Base-by-base conservation (phyloP, 1,139 yeast species). In the Wickerhamomyces sp. region DNA sequence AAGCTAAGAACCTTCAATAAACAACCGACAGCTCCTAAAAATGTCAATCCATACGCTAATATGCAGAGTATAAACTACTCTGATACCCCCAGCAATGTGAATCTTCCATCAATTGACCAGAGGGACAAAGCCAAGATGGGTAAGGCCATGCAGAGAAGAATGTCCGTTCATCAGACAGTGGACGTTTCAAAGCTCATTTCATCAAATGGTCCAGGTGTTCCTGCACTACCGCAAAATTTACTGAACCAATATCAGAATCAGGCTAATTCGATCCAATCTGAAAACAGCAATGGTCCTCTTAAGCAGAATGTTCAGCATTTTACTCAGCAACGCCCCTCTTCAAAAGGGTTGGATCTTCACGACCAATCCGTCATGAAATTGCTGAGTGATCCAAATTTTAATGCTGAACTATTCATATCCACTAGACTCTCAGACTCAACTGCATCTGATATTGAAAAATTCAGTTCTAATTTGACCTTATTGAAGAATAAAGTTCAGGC, bases 371-470 rank as follows among this genome's bases (percentile, higher is more conserved):
- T 52, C 27, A 41, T 55, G 27, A 43, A 52, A 31, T n/a, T 56
- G 37, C 56, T 69, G 15, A 58, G 65, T 5, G 66, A 67, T 33
- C 64, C 68, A 2, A 50, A 62, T 9, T 75, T 75, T 50, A 71
- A 76, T 51, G 78, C 85, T 2, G 73, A 73, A 41, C 55, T 65
- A 6, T 81, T 75, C 57, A 79, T 86, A 14, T 69, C 74, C 14
- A 67, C 71, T 9, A 78, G 79, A 47, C 63, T 85, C 48, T 69
- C 79, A 14, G 78, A 79, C 46, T 90, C 91, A 0, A 77, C 84
- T 3, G 91, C 93, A 2, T 70, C 79, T 1, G 89, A 84, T 51
- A 82, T 89, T 39, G 89, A 86, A 53, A 80, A 77, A 48, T 87
- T 84, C 62, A 81, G 82, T 45, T 78, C 81, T 35, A 73, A 74